A percentile compares a stretch with the other conserved stretches of the same genome.
Conservation (phyloP, 176 grass and related monocot species). For the Triticum urartu region DNA sequence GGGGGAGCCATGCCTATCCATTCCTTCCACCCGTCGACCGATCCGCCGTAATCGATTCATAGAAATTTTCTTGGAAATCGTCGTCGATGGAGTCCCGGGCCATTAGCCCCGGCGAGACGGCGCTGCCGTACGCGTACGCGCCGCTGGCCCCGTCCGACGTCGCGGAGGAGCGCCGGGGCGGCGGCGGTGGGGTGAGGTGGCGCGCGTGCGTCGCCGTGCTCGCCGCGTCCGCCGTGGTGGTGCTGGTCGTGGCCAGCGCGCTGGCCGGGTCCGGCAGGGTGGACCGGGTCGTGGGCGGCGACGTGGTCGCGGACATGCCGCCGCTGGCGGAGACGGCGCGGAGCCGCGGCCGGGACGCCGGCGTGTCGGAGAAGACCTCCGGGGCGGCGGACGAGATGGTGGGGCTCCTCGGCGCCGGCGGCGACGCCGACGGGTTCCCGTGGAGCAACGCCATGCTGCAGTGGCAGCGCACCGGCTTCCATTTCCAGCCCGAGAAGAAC, state of each 20-base stretch:
- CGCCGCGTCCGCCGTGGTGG: neutral
- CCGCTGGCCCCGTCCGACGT: neutral
- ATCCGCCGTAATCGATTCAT: neutral
- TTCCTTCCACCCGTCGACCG: neutral
- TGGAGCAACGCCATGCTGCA: slow-evolving; percentile 65
- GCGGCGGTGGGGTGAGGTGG: neutral
- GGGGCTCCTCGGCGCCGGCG: neutral
- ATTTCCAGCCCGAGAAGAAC: slow-evolving; percentile 72
- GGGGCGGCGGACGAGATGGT: neutral
- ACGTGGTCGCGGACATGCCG: neutral
- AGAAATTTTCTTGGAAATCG: no score
- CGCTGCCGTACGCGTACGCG: neutral
- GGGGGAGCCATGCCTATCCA: neutral
- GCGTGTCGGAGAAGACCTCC: slow-evolving; percentile 61
- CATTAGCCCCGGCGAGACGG: neutral
- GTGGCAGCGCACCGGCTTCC: slow-evolving; percentile 67
- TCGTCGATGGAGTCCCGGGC: neutral
- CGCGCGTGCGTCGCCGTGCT: neutral
- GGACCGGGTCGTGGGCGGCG: neutral
- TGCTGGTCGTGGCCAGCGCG: slow-evolving; percentile 23
- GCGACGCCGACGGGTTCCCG: neutral
- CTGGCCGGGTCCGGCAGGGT: neutral
- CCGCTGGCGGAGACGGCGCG: neutral
- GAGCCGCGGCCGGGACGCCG: slow-evolving; percentile 31
- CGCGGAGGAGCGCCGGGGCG: neutral